These are phyloP conservation scores for Phytopythium chamaehyphon DNA, from an alignment of 352 stramenopile species.

Conservation along the genomic window DNA sequence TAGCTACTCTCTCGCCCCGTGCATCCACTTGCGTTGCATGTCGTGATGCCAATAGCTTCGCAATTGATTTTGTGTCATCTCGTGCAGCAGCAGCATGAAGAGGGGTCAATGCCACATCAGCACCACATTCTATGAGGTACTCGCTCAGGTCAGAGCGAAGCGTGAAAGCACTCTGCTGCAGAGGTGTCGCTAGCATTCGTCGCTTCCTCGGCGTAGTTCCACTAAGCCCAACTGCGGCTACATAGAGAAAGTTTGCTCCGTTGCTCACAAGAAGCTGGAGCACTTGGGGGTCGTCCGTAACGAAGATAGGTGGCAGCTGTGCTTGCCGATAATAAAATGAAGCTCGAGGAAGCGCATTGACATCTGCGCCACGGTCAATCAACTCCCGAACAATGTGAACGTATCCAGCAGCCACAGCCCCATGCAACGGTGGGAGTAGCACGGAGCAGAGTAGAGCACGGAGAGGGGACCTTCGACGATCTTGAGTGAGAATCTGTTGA, in stretches of 20 bases:
- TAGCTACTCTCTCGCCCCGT: constrained; percentile 44
- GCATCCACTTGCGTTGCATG: constrained; percentile 39
- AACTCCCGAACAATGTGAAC: constrained; percentile 58
- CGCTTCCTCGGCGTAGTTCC: constrained; percentile 16
- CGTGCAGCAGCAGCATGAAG: constrained; percentile 65
- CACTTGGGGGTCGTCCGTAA: constrained; percentile 70
- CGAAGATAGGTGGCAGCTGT: constrained; percentile 65
- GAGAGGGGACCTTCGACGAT: constrained; percentile 42
- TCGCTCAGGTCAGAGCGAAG: constrained; percentile 53
- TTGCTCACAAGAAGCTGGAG: constrained; percentile 55
- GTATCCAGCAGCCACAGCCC: constrained; percentile 56
- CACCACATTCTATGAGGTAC: constrained; percentile 59
- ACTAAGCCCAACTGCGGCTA: constrained; percentile 40
- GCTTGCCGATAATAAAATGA: constrained; percentile 66
- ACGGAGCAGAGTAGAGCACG: constrained; percentile 57
- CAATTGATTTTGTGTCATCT: constrained; percentile 38
- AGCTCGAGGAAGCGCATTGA: constrained; percentile 51
- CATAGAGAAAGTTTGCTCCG: constrained; percentile 66
- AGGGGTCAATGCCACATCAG: constrained; percentile 72
- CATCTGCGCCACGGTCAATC: constrained; percentile 49
- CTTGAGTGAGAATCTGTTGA: constrained; percentile 50
- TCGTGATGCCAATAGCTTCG: constrained; percentile 27
- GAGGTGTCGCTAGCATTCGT: constrained; percentile 39
- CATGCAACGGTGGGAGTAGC: constrained; percentile 63
- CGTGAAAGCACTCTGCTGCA: constrained; percentile 68